Conservation (phyloP, 2,329 filamentous ascomycete genomes). For the Colletotrichum sp. region DNA sequence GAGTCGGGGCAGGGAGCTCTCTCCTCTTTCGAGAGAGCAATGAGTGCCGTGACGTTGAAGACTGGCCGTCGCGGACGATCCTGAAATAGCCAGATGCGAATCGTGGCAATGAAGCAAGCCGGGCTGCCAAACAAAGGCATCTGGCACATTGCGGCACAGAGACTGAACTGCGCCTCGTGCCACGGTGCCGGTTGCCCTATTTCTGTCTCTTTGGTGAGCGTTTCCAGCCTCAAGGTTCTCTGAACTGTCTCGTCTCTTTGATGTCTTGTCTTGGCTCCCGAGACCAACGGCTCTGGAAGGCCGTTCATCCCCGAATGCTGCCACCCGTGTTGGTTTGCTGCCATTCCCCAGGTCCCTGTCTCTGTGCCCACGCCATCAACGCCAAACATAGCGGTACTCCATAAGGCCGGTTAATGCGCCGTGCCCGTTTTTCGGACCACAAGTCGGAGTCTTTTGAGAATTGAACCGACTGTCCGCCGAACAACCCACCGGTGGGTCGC, state of each 20-base stretch:
- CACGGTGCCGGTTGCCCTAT: not conserved
- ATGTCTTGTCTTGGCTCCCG: not conserved
- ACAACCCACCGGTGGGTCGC: not conserved
- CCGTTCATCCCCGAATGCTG: not conserved
- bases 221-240: not conserved
- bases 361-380: not conserved
- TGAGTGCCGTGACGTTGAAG: not conserved
- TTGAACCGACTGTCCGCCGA: conserved; percentile 17
- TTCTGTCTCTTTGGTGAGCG: not conserved
- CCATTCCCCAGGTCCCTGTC: not conserved
- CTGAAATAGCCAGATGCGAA: not conserved
- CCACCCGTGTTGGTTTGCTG: not conserved
- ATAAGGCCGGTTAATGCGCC: not conserved
- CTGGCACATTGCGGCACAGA: not conserved
- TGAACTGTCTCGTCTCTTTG: not conserved
- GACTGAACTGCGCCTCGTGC: not conserved
- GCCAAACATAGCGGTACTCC: not conserved
- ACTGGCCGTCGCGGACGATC: not conserved
- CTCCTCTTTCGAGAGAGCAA: not conserved
- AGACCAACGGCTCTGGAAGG: not conserved
- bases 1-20: not conserved
- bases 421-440: conserved; percentile 15
- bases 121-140: not conserved
- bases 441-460: conserved; percentile 9
- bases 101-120: not conserved